Base-by-base conservation (phyloP, 164 flowering plant species). In the Buxus sempervirens region DNA sequence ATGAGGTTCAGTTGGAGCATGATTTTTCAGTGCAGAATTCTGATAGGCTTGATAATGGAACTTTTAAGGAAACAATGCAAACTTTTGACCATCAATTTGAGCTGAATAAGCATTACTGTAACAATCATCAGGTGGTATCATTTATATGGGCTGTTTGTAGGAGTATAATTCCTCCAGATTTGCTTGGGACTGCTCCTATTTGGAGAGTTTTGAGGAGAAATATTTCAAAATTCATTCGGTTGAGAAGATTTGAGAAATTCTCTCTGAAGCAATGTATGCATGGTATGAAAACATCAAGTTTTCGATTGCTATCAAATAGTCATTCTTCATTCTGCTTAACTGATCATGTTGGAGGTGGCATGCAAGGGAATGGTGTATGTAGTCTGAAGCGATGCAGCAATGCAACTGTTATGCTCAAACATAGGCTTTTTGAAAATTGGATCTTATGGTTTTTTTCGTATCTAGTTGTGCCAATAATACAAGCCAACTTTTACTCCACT, bases 131-230 rank as follows among this genome's bases (percentile, higher is more conserved):
- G 71, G 98, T 95, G 38, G 89, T 80, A 20, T 85, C 97, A 20
- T 93, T 88, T 77, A 55, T 93, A 70, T 96, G 98, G 98, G 96
- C 98, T 66, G 87, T 81, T 73, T 90, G 94, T 68, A 79, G 90
- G 79, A 89, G 81, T 74, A 78, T 93, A 69, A 70, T 95, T 77
- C 98, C 99, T 76, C 58, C 64, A 24, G 85, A 83, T 66, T 78
- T 95, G 67, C 82, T 95, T 13, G 99, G 99, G 41, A 64, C 77
- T 66, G 70, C 81, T 48, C 75, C 78, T 60, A 87, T 80, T 62
- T 79, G 86, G 93, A 86, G 97, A 80, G 59, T 69, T n/a, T 67
- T 92, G 56, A 83, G 83, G 76, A 86, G 79, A 76, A 96, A 87
- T 77, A 88, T 96, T 75, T 81, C 81, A 42, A 87, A 73, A 73